Base-by-base conservation (phyloP, 2,329 filamentous ascomycete genomes). In the Talaromyces atroroseus region DNA sequence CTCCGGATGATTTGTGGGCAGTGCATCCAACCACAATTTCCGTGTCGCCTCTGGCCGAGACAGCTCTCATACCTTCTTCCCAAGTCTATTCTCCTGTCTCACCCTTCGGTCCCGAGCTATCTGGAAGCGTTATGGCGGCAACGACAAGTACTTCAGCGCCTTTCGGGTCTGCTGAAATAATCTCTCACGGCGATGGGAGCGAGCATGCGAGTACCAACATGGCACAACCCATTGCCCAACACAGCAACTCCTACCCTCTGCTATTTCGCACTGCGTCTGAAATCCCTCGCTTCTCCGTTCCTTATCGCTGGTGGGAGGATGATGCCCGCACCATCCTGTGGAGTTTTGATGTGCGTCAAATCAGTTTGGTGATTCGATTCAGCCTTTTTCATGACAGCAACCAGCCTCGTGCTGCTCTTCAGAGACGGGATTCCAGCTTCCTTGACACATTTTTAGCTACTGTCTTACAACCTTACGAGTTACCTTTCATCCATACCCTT, bases 241-340 rank as follows among this genome's bases (percentile, higher is more conserved):
- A 58, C 10, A 61, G 62, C 40, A 62, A 64, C 3, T 57, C 48
- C 32, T 69, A 69, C 55, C 65, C 62, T 47, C 64, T 65, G 26
- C 53, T 72, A 10, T 73, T 73, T 61, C 65, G 62, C 38, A 44
- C 64, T 12, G 56, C 59, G 32, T 49, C 62, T 2, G 71, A 73
- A 56, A 56, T 68, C 3, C 71, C 71, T n/a, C 64, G 59, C 5
- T 71, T 72, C 52, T 63, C 62, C 32, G 57, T 67, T 3, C 45
- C 63, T 2, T 74, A 71, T 21, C 57, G 67, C 49, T 75, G 71
- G 71, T 75, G 72, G 72, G 73, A 74, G 53, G 71, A 73, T 47
- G 72, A 74, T 52, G 70, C 71, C 1, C 65, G 63, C 0, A 68
- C 70, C 1, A 64, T 72, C 6, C 65, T 75, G 23, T 72, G 69